Base-by-base conservation (phyloP, 176 grass and related monocot species). In the Typha latifolia region DNA sequence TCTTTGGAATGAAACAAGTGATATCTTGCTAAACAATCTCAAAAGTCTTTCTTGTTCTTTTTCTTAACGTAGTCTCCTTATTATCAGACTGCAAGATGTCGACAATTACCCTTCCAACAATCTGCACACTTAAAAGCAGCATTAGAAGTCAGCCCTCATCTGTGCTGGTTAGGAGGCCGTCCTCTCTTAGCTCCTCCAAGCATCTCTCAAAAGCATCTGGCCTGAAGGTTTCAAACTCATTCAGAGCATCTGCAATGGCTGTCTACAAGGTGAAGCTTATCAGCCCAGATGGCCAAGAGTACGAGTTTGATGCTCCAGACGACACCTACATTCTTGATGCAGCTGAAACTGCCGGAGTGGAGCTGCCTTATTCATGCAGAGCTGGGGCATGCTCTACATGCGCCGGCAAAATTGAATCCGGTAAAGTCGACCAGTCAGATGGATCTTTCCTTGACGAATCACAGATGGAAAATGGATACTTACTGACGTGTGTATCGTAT, bases 321-420 rank as follows among this genome's bases (percentile, higher is more conserved):
- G 85, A 87, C 73, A 77, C 73, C 21, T 87, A 87, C 85, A 83
- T 87, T 51, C 85, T 87, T 0, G 85, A 87, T 62, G 61, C 85
- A 4, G 85, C 80, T 18, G 85, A 87, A 47, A 73, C 12, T 15
- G 77, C 85, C 3, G 85, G 85, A 14, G 51, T 84, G 61, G 85
- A 87, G 69, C 73, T 87, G 51, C 85, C 85, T 1, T 87, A 77
- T 48, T 83, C 80, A 0, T 87, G 85, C 77, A 77, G 80, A 4
- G 85, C 85, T 0, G 85, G 85, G 0, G 82, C 80, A 0, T 87
- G 85, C 73, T 87, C 80, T 59, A 87, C 85, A 15, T 87, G 85
- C 53, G 80, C 85, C 12, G 85, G 80, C 14, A 83, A 80, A 73
- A 77, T 84, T 77, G 51, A 66, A 0, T 7, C 32, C 0, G 85